Evolutionary conservation across 352 stramenopile species (phyloP).

Genomic region (Globisporangium megalacanthum): DNA sequence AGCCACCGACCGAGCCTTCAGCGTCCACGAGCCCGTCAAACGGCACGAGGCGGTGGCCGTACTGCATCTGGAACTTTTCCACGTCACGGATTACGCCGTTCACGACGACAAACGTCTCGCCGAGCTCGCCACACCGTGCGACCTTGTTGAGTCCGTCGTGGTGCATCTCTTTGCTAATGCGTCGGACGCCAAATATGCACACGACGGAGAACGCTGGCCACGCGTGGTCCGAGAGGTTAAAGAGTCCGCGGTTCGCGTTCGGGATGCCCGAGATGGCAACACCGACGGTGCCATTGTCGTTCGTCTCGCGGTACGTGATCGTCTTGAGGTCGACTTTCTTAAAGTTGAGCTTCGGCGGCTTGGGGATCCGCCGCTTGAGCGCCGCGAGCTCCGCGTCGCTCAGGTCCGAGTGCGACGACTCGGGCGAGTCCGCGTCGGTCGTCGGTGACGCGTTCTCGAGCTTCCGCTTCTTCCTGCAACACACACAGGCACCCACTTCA

Average conservation of each 20-base stretch:
- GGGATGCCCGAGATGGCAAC: conserved; percentile 80
- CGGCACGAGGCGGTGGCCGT: conserved; percentile 71
- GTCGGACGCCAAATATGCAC: conserved; percentile 83
- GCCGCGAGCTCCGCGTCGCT: conserved; percentile 77
- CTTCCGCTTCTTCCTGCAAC: conserved; percentile 68
- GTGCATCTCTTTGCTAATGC: conserved; percentile 84
- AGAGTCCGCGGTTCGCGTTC: conserved; percentile 73
- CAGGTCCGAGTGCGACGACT: conserved; percentile 61
- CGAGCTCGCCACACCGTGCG: conserved; percentile 72
- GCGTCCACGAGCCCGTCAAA: conserved; percentile 84
- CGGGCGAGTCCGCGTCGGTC: conserved; percentile 57
- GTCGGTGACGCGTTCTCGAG: conserved; percentile 56
- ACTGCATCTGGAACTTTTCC: conserved; percentile 87
- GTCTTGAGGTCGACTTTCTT: conserved; percentile 83
- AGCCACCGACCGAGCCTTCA: conserved; percentile 76
- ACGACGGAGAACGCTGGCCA: conserved; percentile 87
- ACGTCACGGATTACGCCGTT: conserved; percentile 83
- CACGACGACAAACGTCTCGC: conserved; percentile 85
- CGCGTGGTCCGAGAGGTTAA: conserved; percentile 72
- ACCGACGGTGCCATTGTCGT: conserved; percentile 85
- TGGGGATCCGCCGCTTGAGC: conserved; percentile 75
- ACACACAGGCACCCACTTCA: conserved; percentile 4
- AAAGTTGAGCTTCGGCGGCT: conserved; percentile 76
- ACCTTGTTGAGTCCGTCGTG: conserved; percentile 87
- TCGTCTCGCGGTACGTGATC: conserved; percentile 80